Evolutionary conservation across 192 early-diverging fungal genomes (phyloP).

Genomic region (Chytriomyces sp.): DNA sequence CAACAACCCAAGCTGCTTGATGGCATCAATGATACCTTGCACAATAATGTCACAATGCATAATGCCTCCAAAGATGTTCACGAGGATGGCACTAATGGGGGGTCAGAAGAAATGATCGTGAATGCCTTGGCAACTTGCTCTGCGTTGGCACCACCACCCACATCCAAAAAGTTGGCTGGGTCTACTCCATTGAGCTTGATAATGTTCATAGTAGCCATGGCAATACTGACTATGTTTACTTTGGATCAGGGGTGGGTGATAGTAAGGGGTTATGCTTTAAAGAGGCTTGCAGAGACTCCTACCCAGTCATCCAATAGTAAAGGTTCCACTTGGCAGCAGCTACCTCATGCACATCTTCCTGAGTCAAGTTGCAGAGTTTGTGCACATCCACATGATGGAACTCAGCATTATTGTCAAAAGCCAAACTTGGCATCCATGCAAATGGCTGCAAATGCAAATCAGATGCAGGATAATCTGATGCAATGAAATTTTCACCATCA

Average conservation of each 20-base stretch:
- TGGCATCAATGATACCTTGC: slow-evolving; percentile 94
- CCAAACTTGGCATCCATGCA: slow-evolving; percentile 99
- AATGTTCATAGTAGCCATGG: slow-evolving; percentile 99
- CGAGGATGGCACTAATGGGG: slow-evolving; percentile 87
- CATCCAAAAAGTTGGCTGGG: slow-evolving; percentile 98
- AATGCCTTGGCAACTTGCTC: slow-evolving; percentile 97
- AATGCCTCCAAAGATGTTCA: slow-evolving; percentile 99
- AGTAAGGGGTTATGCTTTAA: background rate
- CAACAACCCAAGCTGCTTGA: slow-evolving; percentile 83
- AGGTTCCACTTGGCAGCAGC: slow-evolving; percentile 93
- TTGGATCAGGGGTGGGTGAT: background rate
- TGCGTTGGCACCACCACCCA: slow-evolving; percentile 92
- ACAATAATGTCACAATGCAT: slow-evolving; percentile 99
- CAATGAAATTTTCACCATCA: slow-evolving; percentile 56
- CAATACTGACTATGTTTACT: slow-evolving; percentile 96
- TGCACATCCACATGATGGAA: slow-evolving; percentile 94
- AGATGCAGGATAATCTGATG: background rate
- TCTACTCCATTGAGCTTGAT: slow-evolving; percentile 98
- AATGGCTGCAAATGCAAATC: slow-evolving; percentile 53
- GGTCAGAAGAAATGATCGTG: slow-evolving; percentile 96
- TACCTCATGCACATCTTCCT: slow-evolving; percentile 97
- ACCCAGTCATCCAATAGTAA: slow-evolving; percentile 98
- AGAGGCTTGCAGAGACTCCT: background rate
- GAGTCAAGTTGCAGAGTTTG: slow-evolving; percentile 82
- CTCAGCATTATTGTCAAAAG: slow-evolving; percentile 98